Percentiles rank a stretch among this genome's conserved stretches.
Conservation (phyloP, 2,329 filamentous ascomycete species). For the Ophiosphaerella herpotricha region DNA sequence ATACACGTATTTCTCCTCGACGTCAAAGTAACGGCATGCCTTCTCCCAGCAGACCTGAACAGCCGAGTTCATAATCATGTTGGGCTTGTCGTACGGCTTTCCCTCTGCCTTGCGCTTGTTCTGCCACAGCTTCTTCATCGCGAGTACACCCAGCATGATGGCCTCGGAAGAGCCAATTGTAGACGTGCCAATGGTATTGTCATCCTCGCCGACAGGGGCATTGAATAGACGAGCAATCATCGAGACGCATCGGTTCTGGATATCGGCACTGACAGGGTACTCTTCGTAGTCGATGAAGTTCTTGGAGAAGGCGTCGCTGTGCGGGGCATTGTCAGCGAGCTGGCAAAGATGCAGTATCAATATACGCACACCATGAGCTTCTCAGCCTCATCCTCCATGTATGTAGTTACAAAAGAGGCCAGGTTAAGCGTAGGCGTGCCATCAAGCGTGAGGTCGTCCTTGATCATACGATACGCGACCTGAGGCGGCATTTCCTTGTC, state of each 20-base stretch:
- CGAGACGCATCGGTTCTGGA: constrained; percentile 71
- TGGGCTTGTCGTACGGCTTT: constrained; percentile 79
- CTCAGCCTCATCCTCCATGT: constrained; percentile 97
- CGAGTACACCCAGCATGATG: constrained; percentile 73
- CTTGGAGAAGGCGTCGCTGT: constrained; percentile 78
- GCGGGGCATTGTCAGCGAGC: not conserved
- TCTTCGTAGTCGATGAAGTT: constrained; percentile 72
- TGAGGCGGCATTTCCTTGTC: constrained; percentile 81
- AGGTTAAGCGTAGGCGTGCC: constrained; percentile 68
- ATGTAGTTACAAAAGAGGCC: constrained; percentile 92
- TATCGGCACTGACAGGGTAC: constrained; percentile 57
- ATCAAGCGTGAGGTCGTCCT: constrained; percentile 85
- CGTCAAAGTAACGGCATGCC: constrained; percentile 78
- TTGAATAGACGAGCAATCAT: constrained; percentile 81
- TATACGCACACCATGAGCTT: constrained; percentile 81
- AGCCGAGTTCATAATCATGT: constrained; percentile 93
- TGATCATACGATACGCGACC: constrained; percentile 93
- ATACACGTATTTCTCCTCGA: constrained; percentile 82
- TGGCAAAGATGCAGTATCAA: not conserved
- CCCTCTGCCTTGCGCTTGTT: constrained; percentile 82
- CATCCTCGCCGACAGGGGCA: constrained; percentile 64
- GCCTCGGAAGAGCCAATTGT: constrained; percentile 89
- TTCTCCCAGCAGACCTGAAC: constrained; percentile 99
- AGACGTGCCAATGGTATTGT: constrained; percentile 79
- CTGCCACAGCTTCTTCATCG: constrained; percentile 96